Base-by-base conservation (phyloP, 371 early-diverging fungal species). In the Mucor saturninus region DNA sequence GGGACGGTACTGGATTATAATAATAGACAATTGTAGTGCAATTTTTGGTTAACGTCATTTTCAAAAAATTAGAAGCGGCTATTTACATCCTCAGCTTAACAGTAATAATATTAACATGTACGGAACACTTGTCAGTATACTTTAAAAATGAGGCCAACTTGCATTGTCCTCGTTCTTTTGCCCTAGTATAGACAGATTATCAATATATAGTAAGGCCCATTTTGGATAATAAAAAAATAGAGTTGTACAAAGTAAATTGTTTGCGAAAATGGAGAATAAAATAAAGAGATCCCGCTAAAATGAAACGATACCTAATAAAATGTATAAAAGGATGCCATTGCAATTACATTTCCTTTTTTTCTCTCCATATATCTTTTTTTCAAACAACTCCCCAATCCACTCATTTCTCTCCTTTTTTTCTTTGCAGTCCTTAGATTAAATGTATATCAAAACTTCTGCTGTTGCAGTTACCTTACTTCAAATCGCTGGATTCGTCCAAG, bases 181-280 rank as follows among this genome's bases (percentile, higher is more conserved):
- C 28, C 66, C 55, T 32, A 43, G 31, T 61, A 56, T 56, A 42
- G 66, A 56, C 45, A 66, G 66, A 66, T 66, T 66, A 51, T 66
- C 61, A 49, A 43, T 42, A 61, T 50, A 66, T 56, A 56, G 66
- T 55, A 66, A 61, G 56, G 8, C 51, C 51, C 21, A 38, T 45
- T 29, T 37, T 59, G 48, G 48, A 35, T 48, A 59, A 59, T 35
- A 59, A 54, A 58, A 42, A 64, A 45, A 32, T 43, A 6, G 43
- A 46, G 64, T 64, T 31, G 54, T 31, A 64, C 64, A 64, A 64
- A 48, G 43, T 64, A 64, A 64, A 64, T 64, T 64, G 52, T 59
- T 35, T 32, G 35, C 38, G 14, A 64, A 64, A 52, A 56, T 56
- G 56, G 43, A 31, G 56, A 45, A 43, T 51, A 32, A 49, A 43